phyloP scores from a whole-genome alignment of 2,329 filamentous ascomycete species.

The Aspergillus tanneri region DNA sequence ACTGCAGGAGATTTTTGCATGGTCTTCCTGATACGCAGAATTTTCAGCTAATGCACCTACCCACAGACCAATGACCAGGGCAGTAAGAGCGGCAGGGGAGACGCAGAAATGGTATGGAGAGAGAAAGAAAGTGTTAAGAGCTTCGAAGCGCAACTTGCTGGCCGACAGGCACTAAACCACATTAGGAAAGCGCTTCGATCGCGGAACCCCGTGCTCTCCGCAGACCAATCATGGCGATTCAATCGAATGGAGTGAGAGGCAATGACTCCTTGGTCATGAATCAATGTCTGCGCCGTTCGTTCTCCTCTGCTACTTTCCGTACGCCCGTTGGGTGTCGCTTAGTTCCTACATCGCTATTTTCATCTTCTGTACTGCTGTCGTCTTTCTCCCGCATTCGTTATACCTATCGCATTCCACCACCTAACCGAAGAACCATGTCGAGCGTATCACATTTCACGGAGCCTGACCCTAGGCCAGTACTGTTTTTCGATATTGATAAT shows the following conservation, averaged over 20 bases:
- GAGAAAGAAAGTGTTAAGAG: neutral
- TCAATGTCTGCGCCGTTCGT: neutral
- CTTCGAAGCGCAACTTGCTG: neutral
- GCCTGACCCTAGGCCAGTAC: slow-evolving; percentile 52
- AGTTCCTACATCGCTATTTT: neutral
- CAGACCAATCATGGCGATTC: too few species aligned
- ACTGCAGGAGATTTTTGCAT: neutral
- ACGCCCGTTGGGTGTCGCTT: neutral
- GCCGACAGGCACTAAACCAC: neutral
- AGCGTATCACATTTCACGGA: slow-evolving; percentile 17
- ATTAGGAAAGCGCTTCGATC: neutral
- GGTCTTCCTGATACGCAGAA: neutral
- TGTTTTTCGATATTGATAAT: slow-evolving; percentile 95
- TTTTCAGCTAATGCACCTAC: too few species aligned
- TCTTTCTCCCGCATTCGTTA: slow-evolving; percentile 3
- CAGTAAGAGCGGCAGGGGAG: neutral
- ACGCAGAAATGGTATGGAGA: neutral
- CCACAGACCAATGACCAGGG: neutral
- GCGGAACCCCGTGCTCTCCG: neutral
- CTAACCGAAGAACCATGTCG: slow-evolving; percentile 24
- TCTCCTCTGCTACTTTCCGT: neutral
- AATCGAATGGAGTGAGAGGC: too few species aligned
- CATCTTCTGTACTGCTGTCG: neutral
- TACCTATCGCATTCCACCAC: slow-evolving; percentile 1
- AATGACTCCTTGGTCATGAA: slow-evolving; percentile 4